Percentiles rank a stretch among this genome's conserved stretches.
Evolutionary conservation across 345 rosid species (phyloP).

Genomic region (Arabis hirsuta): DNA sequence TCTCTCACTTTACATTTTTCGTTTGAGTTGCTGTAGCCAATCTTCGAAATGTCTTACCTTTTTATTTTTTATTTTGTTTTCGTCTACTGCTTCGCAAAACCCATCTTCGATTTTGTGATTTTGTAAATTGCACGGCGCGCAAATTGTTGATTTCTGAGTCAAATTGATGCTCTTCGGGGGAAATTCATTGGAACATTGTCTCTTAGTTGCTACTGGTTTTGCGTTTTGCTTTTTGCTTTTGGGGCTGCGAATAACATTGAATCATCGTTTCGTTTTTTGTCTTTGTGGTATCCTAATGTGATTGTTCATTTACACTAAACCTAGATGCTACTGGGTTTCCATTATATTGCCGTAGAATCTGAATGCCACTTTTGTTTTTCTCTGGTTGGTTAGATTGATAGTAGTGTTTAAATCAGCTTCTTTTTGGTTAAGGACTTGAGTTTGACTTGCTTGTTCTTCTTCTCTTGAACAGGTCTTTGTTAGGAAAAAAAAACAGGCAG

Average conservation of each 20-base stretch:
- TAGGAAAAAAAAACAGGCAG: neutral
- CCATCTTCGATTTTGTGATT: conserved; percentile 2
- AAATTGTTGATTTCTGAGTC: neutral
- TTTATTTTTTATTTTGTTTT: neutral
- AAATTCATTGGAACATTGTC: conserved; percentile 1
- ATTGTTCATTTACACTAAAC: neutral
- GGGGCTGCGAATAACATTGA: neutral
- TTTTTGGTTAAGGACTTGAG: neutral
- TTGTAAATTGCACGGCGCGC: neutral
- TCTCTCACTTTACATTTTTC: neutral
- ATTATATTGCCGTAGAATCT: neutral
- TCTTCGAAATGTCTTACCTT: conserved; percentile 26
- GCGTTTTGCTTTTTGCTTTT: neutral
- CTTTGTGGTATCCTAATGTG: neutral
- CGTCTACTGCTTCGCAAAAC: neutral
- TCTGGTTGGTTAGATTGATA: no score
- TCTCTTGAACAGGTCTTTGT: conserved; percentile 24
- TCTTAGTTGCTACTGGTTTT: neutral
- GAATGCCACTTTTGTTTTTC: no score
- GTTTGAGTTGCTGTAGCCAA: neutral
- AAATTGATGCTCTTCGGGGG: neutral
- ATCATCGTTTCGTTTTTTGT: neutral
- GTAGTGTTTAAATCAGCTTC: neutral
- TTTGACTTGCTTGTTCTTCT: conserved; percentile 21
- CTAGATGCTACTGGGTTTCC: conserved; percentile 6